Evolutionary conservation across 352 stramenopile species (phyloP), one percentile per base, ranked within the genome.

Genomic region (Pythium biforme): DNA sequence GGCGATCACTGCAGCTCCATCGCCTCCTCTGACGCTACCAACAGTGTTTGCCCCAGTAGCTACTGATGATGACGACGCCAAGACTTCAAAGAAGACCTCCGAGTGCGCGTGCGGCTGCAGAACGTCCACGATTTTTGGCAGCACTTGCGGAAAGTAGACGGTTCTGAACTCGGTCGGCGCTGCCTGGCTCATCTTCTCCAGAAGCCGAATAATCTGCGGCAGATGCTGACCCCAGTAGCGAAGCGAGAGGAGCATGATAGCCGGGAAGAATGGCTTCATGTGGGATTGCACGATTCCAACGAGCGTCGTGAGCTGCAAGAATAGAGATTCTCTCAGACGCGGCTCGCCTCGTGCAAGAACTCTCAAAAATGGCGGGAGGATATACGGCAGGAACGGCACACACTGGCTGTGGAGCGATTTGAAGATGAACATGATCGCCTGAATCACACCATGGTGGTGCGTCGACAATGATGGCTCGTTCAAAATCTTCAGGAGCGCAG

Each of bases 361-460:
- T 22, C 88, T 72, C 46, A 99, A 66, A 43, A 99, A 98, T 29
- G 98, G 96, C 17, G 97, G 97, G 17, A 99, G 81, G 66, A 99
- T 98, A 37, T 96, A 92, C 59, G 96, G 92, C 22, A 99, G 81
- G 66, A 99, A 99, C 7, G 88, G 91, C 40, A 99, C 94, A 62
- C 94, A 99, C 59, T 96, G 88, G 1, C 95, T 79, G 3, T 94
- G 97, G 1, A 99, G 75, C 46, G 88, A 95, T 66, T 98, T 97
- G 82, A 99, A 99, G 59, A 99, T 99, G 56, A 98, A 98, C 85
- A 99, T 99, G 27, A 99, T 94, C 20, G 97, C 96, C 60, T 99
- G 97, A 59, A 99, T 98, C 22, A 98, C 96, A 59, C 97, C 85
- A 25, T 96, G 87, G 69, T 99, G 97, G 62, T 99, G 95, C 26